Base-by-base conservation (phyloP, 306 rosid genomes). In the Citrullus amarus region DNA sequence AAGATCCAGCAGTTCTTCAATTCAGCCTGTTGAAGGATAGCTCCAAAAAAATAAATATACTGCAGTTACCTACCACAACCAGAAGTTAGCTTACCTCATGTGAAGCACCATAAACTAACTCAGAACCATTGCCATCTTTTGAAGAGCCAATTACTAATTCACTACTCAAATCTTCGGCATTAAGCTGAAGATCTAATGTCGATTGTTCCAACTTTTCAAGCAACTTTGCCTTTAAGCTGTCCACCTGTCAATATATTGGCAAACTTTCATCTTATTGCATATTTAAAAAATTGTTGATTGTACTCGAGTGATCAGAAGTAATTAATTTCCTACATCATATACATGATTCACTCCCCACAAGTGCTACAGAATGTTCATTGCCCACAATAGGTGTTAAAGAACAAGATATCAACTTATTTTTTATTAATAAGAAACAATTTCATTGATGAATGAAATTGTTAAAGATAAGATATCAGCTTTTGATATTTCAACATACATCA, bases 171-270 rank as follows among this genome's bases (percentile, higher is more conserved):
- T 87, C 93, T 82, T 84, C 85, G 63, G 91, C 85, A 66, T 89
- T 87, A 61, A 95, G 86, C 79, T 85, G 87, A 81, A 95, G 90
- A 81, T 79, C 92, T 56, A 79, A 53, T 62, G 89, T 72, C 78
- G 96, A 95, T 68, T 88, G 96, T 84, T 93, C 97, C 83, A 95
- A 84, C 79, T 95, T 95, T 75, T 87, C 96, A 38, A 95, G 92
- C 77, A 92, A 79, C 85, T 89, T 91, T 38, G 82, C 90, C 87
- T 91, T 90, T 86, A 95, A 90, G 80, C 86, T 89, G 73, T 91
- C 88, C 82, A 92, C 91, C 97, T 95, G 90, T 79, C 88, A 87
- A 87, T 43, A 85, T 18, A 78, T 78, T 57, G 77, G 78, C 57
- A 75, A 68, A 72, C 76, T 71, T 80, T 63, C 82, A 82, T 80